phyloP scores from a whole-genome alignment of 768 basidiomycete species.

The Thelephora ganbajun region DNA sequence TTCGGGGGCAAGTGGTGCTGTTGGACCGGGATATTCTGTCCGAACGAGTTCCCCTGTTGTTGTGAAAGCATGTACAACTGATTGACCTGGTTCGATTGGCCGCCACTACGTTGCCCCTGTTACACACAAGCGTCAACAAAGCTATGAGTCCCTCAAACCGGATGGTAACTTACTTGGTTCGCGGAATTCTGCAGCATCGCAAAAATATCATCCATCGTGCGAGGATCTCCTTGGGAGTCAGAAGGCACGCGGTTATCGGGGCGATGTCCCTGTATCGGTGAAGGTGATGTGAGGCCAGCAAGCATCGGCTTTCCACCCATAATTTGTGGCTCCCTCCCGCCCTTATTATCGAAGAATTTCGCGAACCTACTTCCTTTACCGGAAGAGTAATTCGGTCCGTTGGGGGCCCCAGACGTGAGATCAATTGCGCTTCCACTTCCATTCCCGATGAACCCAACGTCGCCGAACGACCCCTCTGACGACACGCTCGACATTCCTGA shows the following conservation, averaged over 20 bases:
- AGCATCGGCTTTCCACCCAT: constrained; percentile 18
- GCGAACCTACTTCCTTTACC: constrained; percentile 75
- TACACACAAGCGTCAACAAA: constrained; percentile 3
- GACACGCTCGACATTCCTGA: constrained; percentile 9
- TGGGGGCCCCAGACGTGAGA: constrained; percentile 2
- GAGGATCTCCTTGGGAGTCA: constrained; percentile 26
- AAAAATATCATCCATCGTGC: constrained; percentile 69
- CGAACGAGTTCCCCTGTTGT: constrained; percentile 11
- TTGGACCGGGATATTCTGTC: constrained; percentile 16
- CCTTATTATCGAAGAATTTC: constrained; percentile 76
- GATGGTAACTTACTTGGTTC: constrained; percentile 40
- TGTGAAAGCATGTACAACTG: constrained; percentile 2
- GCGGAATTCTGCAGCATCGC: constrained; percentile 71
- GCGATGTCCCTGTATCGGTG: constrained; percentile 32
- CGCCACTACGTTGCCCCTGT: constrained; percentile 8
- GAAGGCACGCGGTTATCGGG: constrained; percentile 22
- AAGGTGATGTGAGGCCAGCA: constrained; percentile 27
- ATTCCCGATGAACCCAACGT: constrained; percentile 9
- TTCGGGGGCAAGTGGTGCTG: constrained; percentile 25
- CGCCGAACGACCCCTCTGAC: constrained; percentile 7
- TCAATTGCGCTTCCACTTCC: background rate
- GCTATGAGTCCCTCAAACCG: constrained; percentile 9
- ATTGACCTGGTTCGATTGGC: background rate
- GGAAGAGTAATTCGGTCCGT: constrained; percentile 30
- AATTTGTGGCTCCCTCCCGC: constrained; percentile 26